Percentiles rank a stretch among this genome's conserved stretches.
Evolutionary conservation across 768 basidiomycete species (phyloP).

Genomic region (Suillus clintonianus): DNA sequence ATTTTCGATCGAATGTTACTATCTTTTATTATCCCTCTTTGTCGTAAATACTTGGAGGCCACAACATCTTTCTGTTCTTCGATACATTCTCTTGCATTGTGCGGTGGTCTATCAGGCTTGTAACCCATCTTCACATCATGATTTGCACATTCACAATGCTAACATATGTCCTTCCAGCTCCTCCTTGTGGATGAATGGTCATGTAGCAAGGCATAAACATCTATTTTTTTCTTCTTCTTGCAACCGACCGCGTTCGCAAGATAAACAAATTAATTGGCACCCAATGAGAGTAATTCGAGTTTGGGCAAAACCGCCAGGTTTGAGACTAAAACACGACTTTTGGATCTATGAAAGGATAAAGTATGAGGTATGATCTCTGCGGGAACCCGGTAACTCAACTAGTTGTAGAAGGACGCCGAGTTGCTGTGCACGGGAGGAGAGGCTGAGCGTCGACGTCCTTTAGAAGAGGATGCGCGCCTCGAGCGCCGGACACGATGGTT

Average conservation of each 20-base stretch:
- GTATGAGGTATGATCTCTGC: neutral
- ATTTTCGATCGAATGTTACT: neutral
- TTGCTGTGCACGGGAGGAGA: neutral
- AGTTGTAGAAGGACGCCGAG: neutral
- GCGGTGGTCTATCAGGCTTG: too few species aligned
- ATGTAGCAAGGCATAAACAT: too few species aligned
- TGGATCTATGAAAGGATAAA: neutral
- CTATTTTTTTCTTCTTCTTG: too few species aligned
- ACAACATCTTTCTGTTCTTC: neutral
- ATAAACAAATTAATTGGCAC: neutral
- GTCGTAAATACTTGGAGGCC: neutral
- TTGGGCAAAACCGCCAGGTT: neutral
- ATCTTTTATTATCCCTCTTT: neutral
- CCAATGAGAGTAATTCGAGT: neutral
- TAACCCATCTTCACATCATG: too few species aligned
- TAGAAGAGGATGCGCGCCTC: neutral
- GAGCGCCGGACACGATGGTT: neutral
- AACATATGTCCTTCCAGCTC: too few species aligned
- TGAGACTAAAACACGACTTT: too few species aligned
- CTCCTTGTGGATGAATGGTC: too few species aligned
- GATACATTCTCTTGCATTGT: neutral
- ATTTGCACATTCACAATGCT: too few species aligned
- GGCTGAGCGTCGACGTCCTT: neutral
- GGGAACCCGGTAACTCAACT: neutral
- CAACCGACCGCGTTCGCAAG: neutral